Base-by-base conservation (phyloP, 352 stramenopile species). In the Globisporangium emineosum region DNA sequence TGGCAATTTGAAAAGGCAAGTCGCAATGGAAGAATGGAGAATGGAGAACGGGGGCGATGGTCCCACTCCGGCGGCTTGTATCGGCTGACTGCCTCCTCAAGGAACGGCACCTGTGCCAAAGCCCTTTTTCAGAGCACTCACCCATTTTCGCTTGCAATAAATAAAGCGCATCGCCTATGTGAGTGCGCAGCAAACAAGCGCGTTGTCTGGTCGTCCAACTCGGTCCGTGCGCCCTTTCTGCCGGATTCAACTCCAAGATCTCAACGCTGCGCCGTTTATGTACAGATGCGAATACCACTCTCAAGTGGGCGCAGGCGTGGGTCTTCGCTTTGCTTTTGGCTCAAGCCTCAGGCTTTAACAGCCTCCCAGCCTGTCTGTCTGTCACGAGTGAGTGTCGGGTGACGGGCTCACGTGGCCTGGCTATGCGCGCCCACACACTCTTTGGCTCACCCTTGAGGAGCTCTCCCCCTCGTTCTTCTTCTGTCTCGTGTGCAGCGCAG, bases 171-270 rank as follows among this genome's bases (percentile, higher is more conserved):
- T 21, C 40, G 17, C 40, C 40, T 47, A 47, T 47, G 40, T 23
- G 40, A 47, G 40, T 17, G 40, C 21, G 40, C 40, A 47, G 40
- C 40, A 47, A 47, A 17, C 40, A 8, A 15, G 2, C 6, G 9
- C 10, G 51, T 57, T 57, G 51, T 57, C 51, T 8, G 51, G 27
- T 57, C 29, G 51, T 57, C 51, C 17, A 57, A 40, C 51, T 57
- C 51, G 5, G 17, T 23, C 27, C 45, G n/a, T 23, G 0, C 25
- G 25, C 27, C 19, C 40, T 52, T 30, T 62, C 37, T 62, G 19
- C 17, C 17, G 25, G 32, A 57, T 54, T 64, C 57, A 53, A 64
- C 57, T 64, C 57, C 29, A 56, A 54, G 57, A 56, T 53, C 57
- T 55, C 57, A 17, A 29, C 1, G 10, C 12, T 35, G 42, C 0